Base-by-base conservation (phyloP, 2,329 filamentous ascomycete species). In the Fonsecaea pugnacius region DNA sequence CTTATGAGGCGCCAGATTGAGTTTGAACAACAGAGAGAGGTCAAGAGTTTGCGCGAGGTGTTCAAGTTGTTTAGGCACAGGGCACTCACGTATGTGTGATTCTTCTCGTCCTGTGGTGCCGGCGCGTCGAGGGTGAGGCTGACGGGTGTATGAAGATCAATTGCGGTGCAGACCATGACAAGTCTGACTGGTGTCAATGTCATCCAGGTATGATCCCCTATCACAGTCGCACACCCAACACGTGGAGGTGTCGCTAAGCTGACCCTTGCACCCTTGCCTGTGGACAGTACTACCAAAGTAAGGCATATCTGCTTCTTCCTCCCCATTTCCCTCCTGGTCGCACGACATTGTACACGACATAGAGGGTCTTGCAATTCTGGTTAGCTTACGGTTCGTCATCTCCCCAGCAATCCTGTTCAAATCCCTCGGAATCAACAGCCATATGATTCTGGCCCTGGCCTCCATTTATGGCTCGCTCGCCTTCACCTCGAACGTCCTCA, bases 401-500 rank as follows among this genome's bases (percentile, higher is more conserved):
- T 50, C 40, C 24, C 24, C 74, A 64, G 92, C 87, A 73, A 92
- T 95, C 72, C 77, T 91, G 46, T 89, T 89, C 78, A 85, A 89
- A 64, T 87, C 85, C 1, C 78, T 85, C 58, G 87, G 86, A 33
- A 79, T 67, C n/a, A 77, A 78, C 71, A 65, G 67, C 54, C 64
- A 72, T 4, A 78, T 81, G 21, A 79, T 83, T 70, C 79, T 78
- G 63, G 86, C 89, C 56, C 88, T 92, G 83, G 91, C 96, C 70
- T 86, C 91, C 66, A 94, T 96, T 80, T 95, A 95, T 74, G 90
- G 89, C 80, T 88, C 96, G 81, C 93, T 92, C 84, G 93, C 96
- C 82, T 92, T 91, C 84, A 92, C 89, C 83, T 96, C 96, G 4
- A 87, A 86, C 63, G 71, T 72, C 27, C 70, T 86, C 33, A 84